Evolutionary conservation across 83 land plant genomes (phyloP), one percentile per base, ranked within the genome.

Genomic region (Isoetes engelmannii): DNA sequence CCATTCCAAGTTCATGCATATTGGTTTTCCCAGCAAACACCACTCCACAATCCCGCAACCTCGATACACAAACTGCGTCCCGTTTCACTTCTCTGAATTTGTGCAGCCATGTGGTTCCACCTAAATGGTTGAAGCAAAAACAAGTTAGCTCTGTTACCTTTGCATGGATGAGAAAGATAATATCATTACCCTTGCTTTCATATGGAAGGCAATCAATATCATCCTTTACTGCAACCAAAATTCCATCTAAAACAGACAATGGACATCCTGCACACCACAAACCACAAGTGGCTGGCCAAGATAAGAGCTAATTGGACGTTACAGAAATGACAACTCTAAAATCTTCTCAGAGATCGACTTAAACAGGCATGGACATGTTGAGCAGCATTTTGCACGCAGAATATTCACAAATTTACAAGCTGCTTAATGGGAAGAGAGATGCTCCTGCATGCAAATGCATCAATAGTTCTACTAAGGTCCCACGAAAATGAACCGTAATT

Each of bases 1-100:
- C 98, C 69, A 88, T 71, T 1, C 98, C 98, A 44, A 94, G 69
- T 57, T 94, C 98, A 80, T 94, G 96, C 96, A 91, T 88, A 65
- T 87, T 88, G 47, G 98, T 88, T 74, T 94, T 94, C 6, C 98
- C 98, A 6, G 84, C 65, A 15, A 94, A 69, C 48, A 94, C 82
- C 43, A 74, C 92, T 61, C 98, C 98, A 84, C 96, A 90, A 5
- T 72, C 68, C 37, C 98, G 87, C 69, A 94, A 75, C 76, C 85
- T 88, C 70, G 90, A 75, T 41, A 94, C 98, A 73, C 80, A 80
- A 47, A 74, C 88, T 13, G 96, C 96, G 83, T 94, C 98, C 67
- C 77, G 43, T 37, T 76, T 68, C 44, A 87, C 88, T 47, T 76
- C 63, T 51, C 88, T 79, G 10, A 86, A 78, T 76, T 90, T 73